Percentiles rank a stretch among this genome's conserved stretches.
These are phyloP conservation scores for Penicillium bovifimosum DNA, from an alignment of 495 filamentous ascomycete species.

Conservation along the genomic window DNA sequence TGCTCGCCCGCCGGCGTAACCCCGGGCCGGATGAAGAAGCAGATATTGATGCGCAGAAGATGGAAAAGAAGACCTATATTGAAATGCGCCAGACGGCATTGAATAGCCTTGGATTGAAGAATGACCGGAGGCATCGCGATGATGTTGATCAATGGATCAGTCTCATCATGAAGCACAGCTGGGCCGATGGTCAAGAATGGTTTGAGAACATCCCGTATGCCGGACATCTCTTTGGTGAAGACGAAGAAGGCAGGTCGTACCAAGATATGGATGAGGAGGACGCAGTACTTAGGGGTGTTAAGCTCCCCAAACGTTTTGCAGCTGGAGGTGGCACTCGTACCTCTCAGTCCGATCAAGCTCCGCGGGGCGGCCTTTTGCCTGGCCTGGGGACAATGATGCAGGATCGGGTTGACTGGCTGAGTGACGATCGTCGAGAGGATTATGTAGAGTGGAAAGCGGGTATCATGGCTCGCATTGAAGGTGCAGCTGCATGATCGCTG, in stretches of 20 bases:
- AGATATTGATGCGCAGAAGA: constrained; percentile 28
- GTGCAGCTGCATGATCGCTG: constrained; percentile 14
- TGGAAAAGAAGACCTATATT: constrained; percentile 45
- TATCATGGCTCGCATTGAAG: constrained; percentile 46
- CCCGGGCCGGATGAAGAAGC: constrained; percentile 18
- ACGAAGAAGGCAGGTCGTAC: constrained; percentile 36
- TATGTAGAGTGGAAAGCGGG: constrained; percentile 68
- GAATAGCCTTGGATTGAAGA: constrained; percentile 32
- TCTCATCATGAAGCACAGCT: constrained; percentile 50
- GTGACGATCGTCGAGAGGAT: constrained; percentile 59
- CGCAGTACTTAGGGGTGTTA: constrained; percentile 17
- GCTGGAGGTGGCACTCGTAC: constrained; percentile 8
- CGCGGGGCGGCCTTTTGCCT: constrained; percentile 42
- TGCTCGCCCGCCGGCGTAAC: constrained; percentile 39
- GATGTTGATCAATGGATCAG: constrained; percentile 58
- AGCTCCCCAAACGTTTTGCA: constrained; percentile 20
- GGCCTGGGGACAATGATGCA: constrained; percentile 79
- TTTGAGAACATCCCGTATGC: constrained; percentile 49
- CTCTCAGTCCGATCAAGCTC: constrained; percentile 4
- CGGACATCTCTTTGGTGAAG: constrained; percentile 37
- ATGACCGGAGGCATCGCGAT: constrained; percentile 36
- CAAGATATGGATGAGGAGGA: constrained; percentile 32
- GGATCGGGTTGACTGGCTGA: constrained; percentile 73
- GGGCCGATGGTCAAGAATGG: constrained; percentile 64
- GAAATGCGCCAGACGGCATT: constrained; percentile 47